Base-by-base conservation (phyloP, 345 rosid species). In the Eucalyptus polyanthemos region DNA sequence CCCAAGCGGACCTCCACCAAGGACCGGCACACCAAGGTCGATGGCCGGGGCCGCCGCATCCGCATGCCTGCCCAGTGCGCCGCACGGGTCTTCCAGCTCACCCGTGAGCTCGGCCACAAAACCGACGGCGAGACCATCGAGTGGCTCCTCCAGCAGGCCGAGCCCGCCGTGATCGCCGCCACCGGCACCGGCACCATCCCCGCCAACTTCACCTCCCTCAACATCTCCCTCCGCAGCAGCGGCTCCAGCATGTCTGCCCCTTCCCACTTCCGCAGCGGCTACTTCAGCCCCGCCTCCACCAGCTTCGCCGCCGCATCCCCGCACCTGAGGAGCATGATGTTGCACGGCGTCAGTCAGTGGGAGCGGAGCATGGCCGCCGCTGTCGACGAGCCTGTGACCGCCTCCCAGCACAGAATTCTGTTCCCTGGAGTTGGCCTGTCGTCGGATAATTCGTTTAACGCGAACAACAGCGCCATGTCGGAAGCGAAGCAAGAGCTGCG, bases 41-140 rank as follows among this genome's bases (percentile, higher is more conserved):
- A 97, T n/a, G 99, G 99, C 60, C 98, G 99, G 1, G 99, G 99
- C 60, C 97, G 99, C 72, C 94, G 99, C 94, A 97, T 97, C 95
- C 97, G 99, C 80, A 97, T 97, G 98, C 99, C 99, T 0, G 98
- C 98, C 50, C 91, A 96, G 76, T 97, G 99, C 80, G 99, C 99
- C 1, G 99, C 98, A 45, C 93, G 99, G 94, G 98, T 97, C 87
- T 97, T 97, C 90, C 99, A 97, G 93, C 94, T 97, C 58, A 97
- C 99, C 34, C 93, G 97, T 72, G 98, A 97, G 89, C 98, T 97
- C 4, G 99, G 99, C 50, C 97, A 97, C 89, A 96, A 97, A 62
- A 95, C 99, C 14, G 99, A 97, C 72, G 99, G 99, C 9, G 99
- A 96, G 91, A 96, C 99, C 92, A 95, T 96, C 27, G 96, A 95